These are phyloP conservation scores for Talaromyces trachyspermus DNA, from an alignment of 495 filamentous ascomycete genomes.

Conservation along the genomic window DNA sequence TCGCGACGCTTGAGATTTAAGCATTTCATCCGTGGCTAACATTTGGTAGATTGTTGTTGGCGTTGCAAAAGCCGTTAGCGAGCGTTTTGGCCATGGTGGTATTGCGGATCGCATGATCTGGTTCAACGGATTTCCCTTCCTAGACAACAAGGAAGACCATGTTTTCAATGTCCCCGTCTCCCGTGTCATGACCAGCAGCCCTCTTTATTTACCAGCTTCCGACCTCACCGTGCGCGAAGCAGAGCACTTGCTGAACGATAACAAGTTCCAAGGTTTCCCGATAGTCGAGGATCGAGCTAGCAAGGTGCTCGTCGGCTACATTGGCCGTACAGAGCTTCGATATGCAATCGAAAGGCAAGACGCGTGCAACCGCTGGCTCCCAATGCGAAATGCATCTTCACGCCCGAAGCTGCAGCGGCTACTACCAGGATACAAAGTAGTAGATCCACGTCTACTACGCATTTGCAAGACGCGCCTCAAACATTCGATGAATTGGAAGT, in stretches of 20 bases:
- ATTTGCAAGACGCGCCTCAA: conserved; percentile 36
- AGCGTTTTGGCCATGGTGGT: conserved; percentile 87
- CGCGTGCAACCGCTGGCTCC: conserved; percentile 63
- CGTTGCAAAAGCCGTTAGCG: conserved; percentile 88
- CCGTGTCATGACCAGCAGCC: conserved; percentile 78
- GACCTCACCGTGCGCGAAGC: conserved; percentile 69
- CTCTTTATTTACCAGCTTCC: conserved; percentile 63
- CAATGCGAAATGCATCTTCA: conserved; percentile 71
- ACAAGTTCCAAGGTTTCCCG: conserved; percentile 91
- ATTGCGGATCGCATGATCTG: conserved; percentile 99
- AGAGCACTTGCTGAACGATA: conserved; percentile 67
- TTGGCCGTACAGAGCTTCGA: conserved; percentile 86
- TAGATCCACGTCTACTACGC: conserved; percentile 16
- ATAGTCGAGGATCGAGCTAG: conserved; percentile 70
- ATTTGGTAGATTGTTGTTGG: conserved; percentile 80
- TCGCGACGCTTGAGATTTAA: background rate
- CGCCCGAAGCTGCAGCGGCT: conserved; percentile 47
- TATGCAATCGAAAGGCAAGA: conserved; percentile 88
- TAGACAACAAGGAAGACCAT: conserved; percentile 98
- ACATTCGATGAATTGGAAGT: conserved; percentile 59
- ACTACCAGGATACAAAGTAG: conserved; percentile 26
- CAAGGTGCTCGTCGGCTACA: conserved; percentile 79
- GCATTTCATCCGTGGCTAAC: conserved; percentile 14
- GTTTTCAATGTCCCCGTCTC: conserved; percentile 94
- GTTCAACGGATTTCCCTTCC: conserved; percentile 97